Percentiles rank a stretch among this genome's conserved stretches.
These are phyloP conservation scores for Macrocybe gigantea DNA, from an alignment of 768 basidiomycete species.

Conservation along the genomic window DNA sequence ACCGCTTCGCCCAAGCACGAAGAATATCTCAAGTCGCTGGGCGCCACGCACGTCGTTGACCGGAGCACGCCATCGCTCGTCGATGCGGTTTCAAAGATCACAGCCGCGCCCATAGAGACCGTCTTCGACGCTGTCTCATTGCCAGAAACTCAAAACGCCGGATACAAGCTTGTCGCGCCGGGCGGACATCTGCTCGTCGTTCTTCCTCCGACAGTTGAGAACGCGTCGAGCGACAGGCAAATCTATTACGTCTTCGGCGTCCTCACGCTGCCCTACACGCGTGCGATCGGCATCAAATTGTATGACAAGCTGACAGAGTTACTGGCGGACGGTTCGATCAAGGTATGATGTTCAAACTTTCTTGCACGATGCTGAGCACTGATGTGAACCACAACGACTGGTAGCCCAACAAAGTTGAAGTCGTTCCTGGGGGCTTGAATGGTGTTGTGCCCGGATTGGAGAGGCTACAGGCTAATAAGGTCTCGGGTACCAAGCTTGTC, in stretches of 20 bases:
- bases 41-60: conserved; percentile 34
- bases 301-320: background rate
- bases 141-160: background rate
- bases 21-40: conserved; percentile 26
- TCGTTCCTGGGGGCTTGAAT: conserved; percentile 3
- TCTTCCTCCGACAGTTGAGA: background rate
- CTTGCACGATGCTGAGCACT: conserved; percentile 5
- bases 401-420: conserved; percentile 1
- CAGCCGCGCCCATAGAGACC: background rate
- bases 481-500: conserved; percentile 2
- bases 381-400: background rate
- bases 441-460: background rate
- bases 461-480: background rate
- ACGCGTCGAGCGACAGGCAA: background rate
- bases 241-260: background rate
- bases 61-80: conserved; percentile 3
- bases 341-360: background rate
- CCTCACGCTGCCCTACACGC: background rate
- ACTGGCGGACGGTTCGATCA: background rate
- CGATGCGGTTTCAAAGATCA: conserved; percentile 9
- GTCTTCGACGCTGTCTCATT: conserved; percentile 3
- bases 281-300: background rate
- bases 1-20: conserved; percentile 24
- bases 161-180: conserved; percentile 6
- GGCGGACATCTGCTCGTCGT: conserved; percentile 1